phyloP scores from a whole-genome alignment of 2,329 filamentous ascomycete genomes.

The Bertia moriformis region DNA sequence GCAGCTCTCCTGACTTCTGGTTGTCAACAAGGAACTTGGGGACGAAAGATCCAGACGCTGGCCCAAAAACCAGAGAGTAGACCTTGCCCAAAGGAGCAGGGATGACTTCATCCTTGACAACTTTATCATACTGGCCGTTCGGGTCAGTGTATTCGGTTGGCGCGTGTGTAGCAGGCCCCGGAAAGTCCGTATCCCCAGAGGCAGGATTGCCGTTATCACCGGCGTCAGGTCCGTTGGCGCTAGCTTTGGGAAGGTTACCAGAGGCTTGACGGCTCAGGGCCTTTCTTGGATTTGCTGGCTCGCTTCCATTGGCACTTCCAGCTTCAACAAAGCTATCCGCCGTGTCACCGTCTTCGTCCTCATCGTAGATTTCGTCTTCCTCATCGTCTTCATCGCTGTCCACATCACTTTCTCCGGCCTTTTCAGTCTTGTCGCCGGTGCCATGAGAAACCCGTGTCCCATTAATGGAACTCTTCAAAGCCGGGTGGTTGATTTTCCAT shows the following conservation, averaged over 20 bases:
- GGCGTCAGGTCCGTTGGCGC: conserved; percentile 25
- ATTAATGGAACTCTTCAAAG: conserved; percentile 78
- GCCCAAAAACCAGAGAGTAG: conserved; percentile 76
- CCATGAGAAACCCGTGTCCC: conserved; percentile 70
- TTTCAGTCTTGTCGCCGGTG: conserved; percentile 83
- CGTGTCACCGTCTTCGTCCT: conserved; percentile 17
- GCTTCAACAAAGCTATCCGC: conserved; percentile 49
- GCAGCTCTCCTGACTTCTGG: conserved; percentile 78
- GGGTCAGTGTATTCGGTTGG: conserved; percentile 76
- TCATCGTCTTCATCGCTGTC: conserved; percentile 21
- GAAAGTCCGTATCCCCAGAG: conserved; percentile 45
- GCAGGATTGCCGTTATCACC: conserved; percentile 27
- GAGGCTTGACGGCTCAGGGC: conserved; percentile 9
- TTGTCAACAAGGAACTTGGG: conserved; percentile 72
- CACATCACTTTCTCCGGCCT: conserved; percentile 37
- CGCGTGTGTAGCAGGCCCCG: conserved; percentile 66
- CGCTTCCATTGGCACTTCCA: conserved; percentile 52
- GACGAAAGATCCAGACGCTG: conserved; percentile 68
- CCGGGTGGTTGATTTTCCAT: conserved; percentile 92
- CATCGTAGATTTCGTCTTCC: conserved; percentile 36
- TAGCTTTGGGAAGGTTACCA: conserved; percentile 11
- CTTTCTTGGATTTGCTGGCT: conserved; percentile 60
- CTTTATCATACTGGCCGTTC: conserved; percentile 67
- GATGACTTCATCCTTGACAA: conserved; percentile 74
- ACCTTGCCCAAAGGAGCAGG: conserved; percentile 81